Evolutionary conservation across 164 flowering plant species (phyloP).

Genomic region (Magnolia officinalis): DNA sequence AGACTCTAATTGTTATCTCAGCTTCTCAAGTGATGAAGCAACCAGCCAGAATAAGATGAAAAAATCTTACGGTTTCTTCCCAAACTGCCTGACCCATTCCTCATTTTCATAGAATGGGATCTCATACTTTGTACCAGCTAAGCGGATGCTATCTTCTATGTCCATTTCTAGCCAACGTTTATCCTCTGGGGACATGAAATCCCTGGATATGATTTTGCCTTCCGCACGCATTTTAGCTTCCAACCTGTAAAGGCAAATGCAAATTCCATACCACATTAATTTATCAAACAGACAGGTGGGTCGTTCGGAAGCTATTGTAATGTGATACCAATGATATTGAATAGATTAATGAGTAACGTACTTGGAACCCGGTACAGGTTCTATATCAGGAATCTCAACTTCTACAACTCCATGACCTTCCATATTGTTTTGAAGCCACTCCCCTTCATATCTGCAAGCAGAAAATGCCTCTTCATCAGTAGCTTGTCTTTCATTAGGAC

Average conservation of each 20-base stretch:
- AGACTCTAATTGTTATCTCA: not conserved
- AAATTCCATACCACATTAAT: not conserved
- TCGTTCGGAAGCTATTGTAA: not conserved
- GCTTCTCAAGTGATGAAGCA: not conserved
- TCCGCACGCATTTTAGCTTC: slow-evolving; percentile 89
- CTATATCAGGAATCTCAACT: slow-evolving; percentile 75
- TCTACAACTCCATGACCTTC: slow-evolving; percentile 98
- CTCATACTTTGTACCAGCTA: slow-evolving; percentile 46
- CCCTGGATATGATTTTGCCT: slow-evolving; percentile 69
- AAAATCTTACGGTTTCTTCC: slow-evolving; percentile 72
- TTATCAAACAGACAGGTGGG: not conserved
- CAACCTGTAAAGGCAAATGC: slow-evolving; percentile 42
- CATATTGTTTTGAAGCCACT: slow-evolving; percentile 86
- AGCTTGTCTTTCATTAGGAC: not conserved
- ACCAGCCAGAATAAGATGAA: not conserved
- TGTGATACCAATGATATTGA: not conserved
- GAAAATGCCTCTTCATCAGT: not conserved
- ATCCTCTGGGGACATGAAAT: slow-evolving; percentile 86
- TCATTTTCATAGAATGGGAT: slow-evolving; percentile 74
- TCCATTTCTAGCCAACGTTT: slow-evolving; percentile 93
- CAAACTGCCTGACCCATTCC: slow-evolving; percentile 63
- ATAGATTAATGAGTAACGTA: slow-evolving; percentile 28
- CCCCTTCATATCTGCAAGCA: slow-evolving; percentile 87
- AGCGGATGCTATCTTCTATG: slow-evolving; percentile 68
- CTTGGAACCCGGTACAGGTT: slow-evolving; percentile 94